These are phyloP conservation scores for Apiotrichum mycotoxinovorans DNA, from an alignment of 1,284 basidiomycete genomes.

Conservation along the genomic window DNA sequence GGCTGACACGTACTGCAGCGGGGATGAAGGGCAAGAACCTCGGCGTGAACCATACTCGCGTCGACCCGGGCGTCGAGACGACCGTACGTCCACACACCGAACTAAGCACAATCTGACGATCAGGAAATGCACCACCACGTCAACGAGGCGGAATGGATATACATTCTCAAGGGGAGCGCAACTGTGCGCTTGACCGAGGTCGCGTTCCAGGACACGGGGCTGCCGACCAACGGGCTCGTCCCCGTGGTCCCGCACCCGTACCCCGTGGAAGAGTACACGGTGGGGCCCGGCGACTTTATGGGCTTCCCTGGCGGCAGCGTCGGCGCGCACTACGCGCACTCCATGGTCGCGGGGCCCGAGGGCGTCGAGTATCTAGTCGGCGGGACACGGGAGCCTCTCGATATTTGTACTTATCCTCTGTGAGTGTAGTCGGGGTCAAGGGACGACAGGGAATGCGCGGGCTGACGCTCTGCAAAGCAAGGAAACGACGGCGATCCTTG, in stretches of 20 bases:
- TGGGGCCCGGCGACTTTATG: slow-evolving; percentile 27
- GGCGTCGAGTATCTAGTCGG: slow-evolving; percentile 30
- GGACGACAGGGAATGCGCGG: too few species aligned
- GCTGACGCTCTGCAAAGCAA: too few species aligned
- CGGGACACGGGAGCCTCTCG: slow-evolving; percentile 18
- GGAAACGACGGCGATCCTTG: too few species aligned
- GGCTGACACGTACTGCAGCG: too few species aligned
- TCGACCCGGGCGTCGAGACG: slow-evolving; percentile 19
- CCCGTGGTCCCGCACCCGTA: neutral
- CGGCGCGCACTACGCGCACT: slow-evolving; percentile 22
- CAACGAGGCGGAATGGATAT: slow-evolving; percentile 30
- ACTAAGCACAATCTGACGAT: neutral
- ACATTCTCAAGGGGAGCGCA: slow-evolving; percentile 23
- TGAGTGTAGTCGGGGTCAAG: too few species aligned
- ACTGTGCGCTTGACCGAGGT: slow-evolving; percentile 11
- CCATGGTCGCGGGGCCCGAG: slow-evolving; percentile 17
- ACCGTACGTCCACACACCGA: slow-evolving; percentile 11
- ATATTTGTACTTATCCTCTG: slow-evolving; percentile 31
- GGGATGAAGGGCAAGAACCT: slow-evolving; percentile 8
- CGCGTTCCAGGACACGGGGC: neutral
- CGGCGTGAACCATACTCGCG: slow-evolving; percentile 16
- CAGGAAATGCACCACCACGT: slow-evolving; percentile 30
- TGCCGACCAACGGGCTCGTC: neutral
- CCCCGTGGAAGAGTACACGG: slow-evolving; percentile 7
- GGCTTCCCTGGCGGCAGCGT: slow-evolving; percentile 15